Base-by-base conservation (phyloP, 345 rosid genomes). In the Populus ilicifolia region DNA sequence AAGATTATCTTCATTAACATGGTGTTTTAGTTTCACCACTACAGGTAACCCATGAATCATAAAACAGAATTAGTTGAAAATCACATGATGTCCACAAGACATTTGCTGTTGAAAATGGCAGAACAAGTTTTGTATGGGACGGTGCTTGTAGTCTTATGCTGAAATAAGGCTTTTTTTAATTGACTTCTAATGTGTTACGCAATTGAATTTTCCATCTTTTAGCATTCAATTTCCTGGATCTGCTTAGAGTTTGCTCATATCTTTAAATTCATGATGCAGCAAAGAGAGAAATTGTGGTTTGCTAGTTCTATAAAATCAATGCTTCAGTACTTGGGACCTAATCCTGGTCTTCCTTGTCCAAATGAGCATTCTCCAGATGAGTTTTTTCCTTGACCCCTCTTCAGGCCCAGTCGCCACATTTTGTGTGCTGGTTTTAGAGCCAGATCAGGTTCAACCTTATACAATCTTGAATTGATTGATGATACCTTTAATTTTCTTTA, bases 271-370 rank as follows among this genome's bases (percentile, higher is more conserved):
- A 41, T 80, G 35, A 52, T 86, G 83, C 89, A 95, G 99, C 86
- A 86, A 81, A 84, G 97, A 78, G 93, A 93, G 83, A 90, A 85
- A 78, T 90, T 92, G 72, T 93, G 96, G 99, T 87, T 83, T 80
- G 91, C 88, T 73, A 84, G 88, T 86, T 95, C 94, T 43, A 25
- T 82, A 61, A 90, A 79, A 78, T 93, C 94, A 72, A 89, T 96
- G 80, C 72, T 85, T 73, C 90, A 82, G 67, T 91, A 93, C 85
- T 43, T 86, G 73, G 92, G 89, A 48, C 92, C 92, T 74, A 75
- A 77, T 75, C 94, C 94, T 5, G 93, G 94, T 72, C 86, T 82
- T 75, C 92, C 97, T 69, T 71, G 61, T 84, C 76, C 79, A 50
- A 80, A 71, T 41, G 92, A 90, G 77, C 83, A 87, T 75, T 72